phyloP scores from a whole-genome alignment of 2,329 filamentous ascomycete species.

The Exophiala bonariae region DNA sequence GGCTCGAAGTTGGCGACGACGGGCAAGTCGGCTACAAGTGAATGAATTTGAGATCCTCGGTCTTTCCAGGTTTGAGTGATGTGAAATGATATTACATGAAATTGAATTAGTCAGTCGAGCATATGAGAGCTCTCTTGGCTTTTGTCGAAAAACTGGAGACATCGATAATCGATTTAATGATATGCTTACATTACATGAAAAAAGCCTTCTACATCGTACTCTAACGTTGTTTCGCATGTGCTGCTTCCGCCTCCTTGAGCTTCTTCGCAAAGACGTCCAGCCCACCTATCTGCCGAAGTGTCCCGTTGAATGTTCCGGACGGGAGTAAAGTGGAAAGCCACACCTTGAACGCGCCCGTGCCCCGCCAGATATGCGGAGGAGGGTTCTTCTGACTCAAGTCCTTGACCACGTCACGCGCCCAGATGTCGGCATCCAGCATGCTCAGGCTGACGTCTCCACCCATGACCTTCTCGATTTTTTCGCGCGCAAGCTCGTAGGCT shows the following conservation, averaged over 20 bases:
- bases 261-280: not conserved
- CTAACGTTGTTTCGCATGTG: too few relatives aligned
- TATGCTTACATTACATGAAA: too few relatives aligned
- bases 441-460: not conserved
- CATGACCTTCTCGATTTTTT: constrained; percentile 32
- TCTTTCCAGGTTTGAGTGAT: too few relatives aligned
- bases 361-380: constrained; percentile 14
- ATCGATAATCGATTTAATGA: too few relatives aligned
- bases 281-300: not conserved
- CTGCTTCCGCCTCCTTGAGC: constrained; percentile 48
- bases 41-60: too few relatives aligned
- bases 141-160: too few relatives aligned
- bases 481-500: constrained; percentile 53
- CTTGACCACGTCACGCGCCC: constrained; percentile 56
- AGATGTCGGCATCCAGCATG: constrained; percentile 41
- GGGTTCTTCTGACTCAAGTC: constrained; percentile 52
- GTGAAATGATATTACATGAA: too few relatives aligned
- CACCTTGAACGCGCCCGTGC: constrained; percentile 1
- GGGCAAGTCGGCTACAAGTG: too few relatives aligned
- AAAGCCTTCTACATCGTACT: constrained; percentile 35
- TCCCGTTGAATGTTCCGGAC: not conserved
- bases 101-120: too few relatives aligned
- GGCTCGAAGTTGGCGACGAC: not conserved
- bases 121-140: too few relatives aligned
- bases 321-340: constrained; percentile 9